A percentile compares a stretch with the other conserved stretches of the same genome.
Conservation (phyloP, 1,139 yeast genomes). For the Debaryomyces sp. region DNA sequence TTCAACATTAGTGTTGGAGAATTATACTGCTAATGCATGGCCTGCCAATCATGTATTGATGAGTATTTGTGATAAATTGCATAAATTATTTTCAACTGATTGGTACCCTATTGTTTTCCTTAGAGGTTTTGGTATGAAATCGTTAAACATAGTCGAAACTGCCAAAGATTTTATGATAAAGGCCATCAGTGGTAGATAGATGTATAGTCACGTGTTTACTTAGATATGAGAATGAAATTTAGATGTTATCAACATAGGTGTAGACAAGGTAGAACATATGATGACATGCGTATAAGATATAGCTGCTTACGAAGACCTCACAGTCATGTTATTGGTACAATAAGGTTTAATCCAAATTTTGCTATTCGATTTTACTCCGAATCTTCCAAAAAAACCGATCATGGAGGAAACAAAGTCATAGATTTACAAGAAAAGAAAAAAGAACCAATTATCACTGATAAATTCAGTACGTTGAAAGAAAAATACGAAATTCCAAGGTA, state of each 20-base stretch:
- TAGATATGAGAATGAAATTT: not conserved
- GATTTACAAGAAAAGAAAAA: constrained; percentile 4
- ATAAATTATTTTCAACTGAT: constrained; percentile 81
- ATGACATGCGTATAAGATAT: constrained; percentile 2
- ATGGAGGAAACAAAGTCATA: constrained; percentile 2
- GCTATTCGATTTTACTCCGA: not conserved
- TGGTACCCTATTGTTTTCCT: constrained; percentile 71
- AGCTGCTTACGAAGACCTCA: not conserved
- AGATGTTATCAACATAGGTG: not conserved
- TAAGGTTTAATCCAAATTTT: not conserved
- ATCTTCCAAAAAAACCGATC: not conserved
- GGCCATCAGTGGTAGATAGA: constrained; percentile 32
- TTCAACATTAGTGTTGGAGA: constrained; percentile 76
- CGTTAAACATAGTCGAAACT: constrained; percentile 63
- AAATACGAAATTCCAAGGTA: constrained; percentile 42
- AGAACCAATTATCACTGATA: constrained; percentile 13
- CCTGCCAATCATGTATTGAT: constrained; percentile 77
- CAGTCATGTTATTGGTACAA: not conserved
- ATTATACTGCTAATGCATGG: constrained; percentile 80
- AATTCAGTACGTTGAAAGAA: constrained; percentile 18
- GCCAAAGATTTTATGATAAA: constrained; percentile 56
- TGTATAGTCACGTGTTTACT: constrained; percentile 1
- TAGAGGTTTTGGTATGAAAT: constrained; percentile 74
- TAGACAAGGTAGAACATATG: not conserved
- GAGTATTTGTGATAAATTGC: constrained; percentile 91